Evolutionary conservation across 805 yeast genomes (phyloP).

Genomic region (Maudiozyma bulderi): DNA sequence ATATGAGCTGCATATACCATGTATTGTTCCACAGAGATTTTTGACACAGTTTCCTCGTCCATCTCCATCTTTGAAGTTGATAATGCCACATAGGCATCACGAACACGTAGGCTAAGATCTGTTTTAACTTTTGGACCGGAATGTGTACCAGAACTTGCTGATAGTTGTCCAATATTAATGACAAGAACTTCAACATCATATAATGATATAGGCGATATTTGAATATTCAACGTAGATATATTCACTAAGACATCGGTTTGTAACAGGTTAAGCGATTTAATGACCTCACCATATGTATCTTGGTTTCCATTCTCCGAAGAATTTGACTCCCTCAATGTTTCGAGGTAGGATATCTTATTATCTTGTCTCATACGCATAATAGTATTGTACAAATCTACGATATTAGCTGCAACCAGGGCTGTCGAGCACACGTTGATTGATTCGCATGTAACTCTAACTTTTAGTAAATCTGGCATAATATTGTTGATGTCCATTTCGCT

Average conservation of each 20-base stretch:
- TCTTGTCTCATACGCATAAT: conserved; percentile 65
- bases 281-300: conserved; percentile 23
- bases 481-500: conserved; percentile 51
- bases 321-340: conserved; percentile 58
- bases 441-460: conserved; percentile 40
- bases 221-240: conserved; percentile 46
- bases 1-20: conserved; percentile 47
- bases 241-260: conserved; percentile 60
- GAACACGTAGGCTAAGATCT: conserved; percentile 48
- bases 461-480: conserved; percentile 49
- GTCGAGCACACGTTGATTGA: conserved; percentile 59
- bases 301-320: conserved; percentile 14
- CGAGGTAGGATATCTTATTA: conserved; percentile 60
- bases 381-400: conserved; percentile 68
- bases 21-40: conserved; percentile 45
- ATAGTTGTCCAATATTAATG: conserved; percentile 44
- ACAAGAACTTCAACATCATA: conserved; percentile 69
- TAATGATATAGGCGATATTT: conserved; percentile 75
- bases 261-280: conserved; percentile 30
- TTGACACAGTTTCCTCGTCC: conserved; percentile 38
- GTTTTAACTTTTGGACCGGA: conserved; percentile 36
- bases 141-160: conserved; percentile 39
- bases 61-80: conserved; percentile 46
- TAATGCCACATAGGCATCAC: conserved; percentile 57
- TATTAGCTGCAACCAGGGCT: conserved; percentile 75